A percentile compares a stretch with the other conserved stretches of the same genome.
Conservation (phyloP, 441 rosid species). For the Viola pubescens region DNA sequence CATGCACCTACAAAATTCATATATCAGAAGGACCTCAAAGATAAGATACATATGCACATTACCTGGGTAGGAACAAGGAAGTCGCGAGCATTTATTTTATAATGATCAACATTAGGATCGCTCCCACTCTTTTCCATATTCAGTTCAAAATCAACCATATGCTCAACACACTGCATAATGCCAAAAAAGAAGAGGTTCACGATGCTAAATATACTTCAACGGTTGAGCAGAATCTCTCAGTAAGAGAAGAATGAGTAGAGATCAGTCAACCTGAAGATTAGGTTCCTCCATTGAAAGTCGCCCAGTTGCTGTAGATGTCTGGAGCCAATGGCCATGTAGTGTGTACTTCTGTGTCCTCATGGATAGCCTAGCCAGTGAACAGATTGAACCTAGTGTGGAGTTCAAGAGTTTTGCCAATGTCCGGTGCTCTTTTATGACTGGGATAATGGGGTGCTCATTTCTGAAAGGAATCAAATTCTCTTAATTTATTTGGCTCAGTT, state of each 20-base stretch:
- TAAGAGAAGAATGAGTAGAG: not conserved
- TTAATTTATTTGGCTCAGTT: slow-evolving; percentile 2
- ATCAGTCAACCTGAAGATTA: slow-evolving; percentile 77
- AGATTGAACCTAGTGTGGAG: slow-evolving; percentile 84
- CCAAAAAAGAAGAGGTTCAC: slow-evolving; percentile 20
- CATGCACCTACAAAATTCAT: not conserved
- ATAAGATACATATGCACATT: slow-evolving; percentile 19
- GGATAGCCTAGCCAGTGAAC: slow-evolving; percentile 74
- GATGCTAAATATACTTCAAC: not conserved
- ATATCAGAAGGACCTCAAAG: slow-evolving; percentile 2
- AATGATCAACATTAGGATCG: slow-evolving; percentile 29
- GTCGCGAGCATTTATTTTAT: slow-evolving; percentile 78
- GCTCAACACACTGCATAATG: slow-evolving; percentile 87
- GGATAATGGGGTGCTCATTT: slow-evolving; percentile 86
- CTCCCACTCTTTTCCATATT: slow-evolving; percentile 35
- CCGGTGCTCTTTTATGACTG: slow-evolving; percentile 89
- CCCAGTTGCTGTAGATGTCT: slow-evolving; percentile 97
- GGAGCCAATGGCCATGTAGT: slow-evolving; percentile 93
- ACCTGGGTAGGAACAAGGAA: slow-evolving; percentile 92
- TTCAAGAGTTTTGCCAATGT: slow-evolving; percentile 85
- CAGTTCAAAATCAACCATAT: slow-evolving; percentile 61
- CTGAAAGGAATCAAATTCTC: slow-evolving; percentile 40
- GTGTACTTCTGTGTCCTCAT: slow-evolving; percentile 61
- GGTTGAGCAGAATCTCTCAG: not conserved
- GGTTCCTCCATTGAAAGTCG: slow-evolving; percentile 72